Evolutionary conservation across 1,139 yeast genomes (phyloP), one percentile per base, ranked within the genome.

Genomic region (Suhomyces bokatorum): DNA sequence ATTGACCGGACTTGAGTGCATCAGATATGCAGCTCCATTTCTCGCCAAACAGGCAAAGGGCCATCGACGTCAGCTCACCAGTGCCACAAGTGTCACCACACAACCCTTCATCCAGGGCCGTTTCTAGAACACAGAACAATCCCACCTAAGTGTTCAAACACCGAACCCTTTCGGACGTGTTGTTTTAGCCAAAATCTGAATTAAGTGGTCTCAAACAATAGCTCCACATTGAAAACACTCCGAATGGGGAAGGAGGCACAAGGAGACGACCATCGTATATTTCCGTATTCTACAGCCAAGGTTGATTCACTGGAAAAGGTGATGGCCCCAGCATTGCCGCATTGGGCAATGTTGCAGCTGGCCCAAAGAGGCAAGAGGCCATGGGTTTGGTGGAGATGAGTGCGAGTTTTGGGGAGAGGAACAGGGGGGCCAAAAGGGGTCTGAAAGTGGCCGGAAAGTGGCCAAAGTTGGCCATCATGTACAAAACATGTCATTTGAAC

Each of bases 291-390:
- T 27, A 35, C 31, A 35, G 38, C 38, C 38, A 35, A 35, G 38
- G 38, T 35, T 35, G 17, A 14, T 15, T 32, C 26, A 11, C 4
- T 10, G 29, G 29, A 14, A 34, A 15, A n/a, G 22, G 24, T 20
- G 9, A 20, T 7, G 24, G 17, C 28, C 10, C 6, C 4, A 9
- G 4, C 24, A 26, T 34, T 43, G 7, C 46, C 39, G 35, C 5
- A n/a, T 43, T 22, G 26, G 43, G 46, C 14, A 43, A 32, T 36
- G 27, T 35, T 42, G 17, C 24, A 22, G 28, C 32, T 35, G 32
- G 14, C 38, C 31, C 7, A 27, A 35, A 14, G 15, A 11, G 38
- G 38, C 4, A 35, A 27, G 29, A 34, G 29, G 24, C 24, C 6
- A 20, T 5, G 8, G 24, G 24, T 20, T 20, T 20, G 24, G 24